A percentile compares a stretch with the other conserved stretches of the same genome.
Conservation (phyloP, 2,329 filamentous ascomycete genomes). For the Calonectria pauciramosa region DNA sequence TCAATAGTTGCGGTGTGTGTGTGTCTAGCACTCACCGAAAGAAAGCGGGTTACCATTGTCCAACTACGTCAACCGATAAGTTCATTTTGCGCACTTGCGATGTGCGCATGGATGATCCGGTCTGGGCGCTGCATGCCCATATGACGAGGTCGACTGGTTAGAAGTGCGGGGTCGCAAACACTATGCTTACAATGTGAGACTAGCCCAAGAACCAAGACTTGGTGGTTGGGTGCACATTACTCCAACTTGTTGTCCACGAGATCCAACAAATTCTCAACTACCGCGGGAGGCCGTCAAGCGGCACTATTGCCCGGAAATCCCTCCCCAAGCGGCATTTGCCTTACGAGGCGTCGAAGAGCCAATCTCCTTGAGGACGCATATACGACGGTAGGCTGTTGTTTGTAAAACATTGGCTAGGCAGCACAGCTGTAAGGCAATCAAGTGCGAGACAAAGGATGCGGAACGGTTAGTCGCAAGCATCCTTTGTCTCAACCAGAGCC, state of each 20-base stretch:
- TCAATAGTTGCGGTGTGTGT: neutral
- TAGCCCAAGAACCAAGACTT: too few relatives aligned
- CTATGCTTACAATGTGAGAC: neutral
- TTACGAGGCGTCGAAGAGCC: neutral
- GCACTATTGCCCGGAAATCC: too few relatives aligned
- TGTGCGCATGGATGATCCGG: neutral
- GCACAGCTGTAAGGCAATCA: neutral
- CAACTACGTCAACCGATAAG: neutral
- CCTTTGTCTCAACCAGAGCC: neutral
- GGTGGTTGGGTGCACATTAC: too few relatives aligned
- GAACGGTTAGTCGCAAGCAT: neutral
- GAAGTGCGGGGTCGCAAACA: neutral
- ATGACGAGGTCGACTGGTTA: neutral
- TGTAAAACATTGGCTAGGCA: neutral
- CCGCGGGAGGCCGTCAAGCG: too few relatives aligned
- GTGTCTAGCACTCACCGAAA: neutral
- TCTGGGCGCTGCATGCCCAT: too few relatives aligned
- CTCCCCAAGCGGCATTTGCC: neutral
- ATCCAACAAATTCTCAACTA: too few relatives aligned
- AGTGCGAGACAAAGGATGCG: neutral
- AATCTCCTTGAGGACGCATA: neutral
- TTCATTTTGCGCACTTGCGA: neutral
- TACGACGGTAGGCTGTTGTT: neutral
- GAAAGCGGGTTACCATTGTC: neutral
- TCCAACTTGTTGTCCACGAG: too few relatives aligned